phyloP scores from a whole-genome alignment of 306 rosid genomes.

The Gleditsia sinensis region DNA sequence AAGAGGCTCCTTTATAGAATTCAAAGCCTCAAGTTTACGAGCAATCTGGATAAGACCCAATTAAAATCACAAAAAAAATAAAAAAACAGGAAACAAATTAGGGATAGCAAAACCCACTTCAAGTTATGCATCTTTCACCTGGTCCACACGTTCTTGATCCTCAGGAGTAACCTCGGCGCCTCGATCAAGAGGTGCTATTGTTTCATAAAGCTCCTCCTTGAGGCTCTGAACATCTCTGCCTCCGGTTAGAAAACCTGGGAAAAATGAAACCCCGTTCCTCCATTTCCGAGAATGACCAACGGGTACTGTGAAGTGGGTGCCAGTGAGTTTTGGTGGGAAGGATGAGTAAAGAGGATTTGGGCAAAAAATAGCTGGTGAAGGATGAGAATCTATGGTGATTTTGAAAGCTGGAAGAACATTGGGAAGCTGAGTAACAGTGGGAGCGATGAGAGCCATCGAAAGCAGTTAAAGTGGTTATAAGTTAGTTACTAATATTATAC shows the following conservation, averaged over 20 bases:
- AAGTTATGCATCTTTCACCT: conserved; percentile 32
- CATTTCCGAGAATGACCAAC: conserved; percentile 35
- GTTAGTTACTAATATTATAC: too few relatives aligned
- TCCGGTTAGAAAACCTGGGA: conserved; percentile 33
- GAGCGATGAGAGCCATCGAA: conserved; percentile 33
- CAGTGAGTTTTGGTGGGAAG: conserved; percentile 23
- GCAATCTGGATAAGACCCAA: conserved; percentile 55
- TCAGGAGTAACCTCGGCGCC: conserved; percentile 43
- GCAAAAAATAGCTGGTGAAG: neutral
- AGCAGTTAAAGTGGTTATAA: neutral
- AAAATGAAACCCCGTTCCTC: conserved; percentile 44
- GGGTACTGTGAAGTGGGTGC: conserved; percentile 7
- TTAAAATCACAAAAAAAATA: conserved; percentile 9
- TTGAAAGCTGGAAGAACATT: neutral
- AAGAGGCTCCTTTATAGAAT: conserved; percentile 66
- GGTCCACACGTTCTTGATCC: conserved; percentile 46
- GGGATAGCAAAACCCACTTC: neutral
- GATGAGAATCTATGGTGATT: conserved; percentile 1
- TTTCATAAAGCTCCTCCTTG: conserved; percentile 40
- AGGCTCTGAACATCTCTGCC: conserved; percentile 44
- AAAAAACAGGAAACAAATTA: neutral
- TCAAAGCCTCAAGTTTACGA: conserved; percentile 73
- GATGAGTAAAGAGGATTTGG: conserved; percentile 22
- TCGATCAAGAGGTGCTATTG: conserved; percentile 44
- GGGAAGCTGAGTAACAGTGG: conserved; percentile 17